phyloP scores from a whole-genome alignment of 805 yeast genomes.

The Pichia occidentalis region DNA sequence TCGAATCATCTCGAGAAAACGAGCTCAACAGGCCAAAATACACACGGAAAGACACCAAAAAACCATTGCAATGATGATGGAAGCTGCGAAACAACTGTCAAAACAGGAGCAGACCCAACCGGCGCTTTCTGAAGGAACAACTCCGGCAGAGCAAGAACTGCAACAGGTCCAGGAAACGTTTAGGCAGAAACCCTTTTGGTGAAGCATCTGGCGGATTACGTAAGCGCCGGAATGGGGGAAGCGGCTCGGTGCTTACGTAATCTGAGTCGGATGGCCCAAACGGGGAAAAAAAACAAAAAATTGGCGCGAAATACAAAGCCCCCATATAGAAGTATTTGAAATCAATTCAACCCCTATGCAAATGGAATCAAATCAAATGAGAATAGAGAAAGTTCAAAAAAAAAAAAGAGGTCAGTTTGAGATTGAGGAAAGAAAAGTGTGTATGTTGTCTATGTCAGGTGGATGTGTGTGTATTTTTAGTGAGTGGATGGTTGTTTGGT shows the following conservation, averaged over 20 bases:
- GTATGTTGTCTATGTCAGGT: no score
- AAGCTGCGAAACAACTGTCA: constrained; percentile 20
- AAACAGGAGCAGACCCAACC: neutral
- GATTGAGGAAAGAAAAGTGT: no score
- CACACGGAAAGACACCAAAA: constrained; percentile 10
- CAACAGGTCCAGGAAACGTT: neutral
- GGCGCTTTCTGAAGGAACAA: neutral
- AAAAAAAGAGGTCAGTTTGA: neutral
- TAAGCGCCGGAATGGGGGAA: no score
- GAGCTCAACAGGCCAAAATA: constrained; percentile 4
- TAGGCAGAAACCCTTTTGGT: constrained; percentile 11
- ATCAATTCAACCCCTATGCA: no score
- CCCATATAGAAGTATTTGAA: no score
- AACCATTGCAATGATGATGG: constrained; percentile 27
- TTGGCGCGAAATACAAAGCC: no score
- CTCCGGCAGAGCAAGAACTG: neutral
- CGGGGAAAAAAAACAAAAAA: neutral
- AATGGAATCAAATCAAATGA: no score
- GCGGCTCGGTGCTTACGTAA: constrained; percentile 1
- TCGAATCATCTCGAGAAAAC: no score
- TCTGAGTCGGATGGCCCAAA: neutral
- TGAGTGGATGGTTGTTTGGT: no score
- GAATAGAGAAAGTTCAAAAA: no score
- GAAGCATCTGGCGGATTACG: no score
- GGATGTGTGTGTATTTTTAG: no score